Evolutionary conservation across 179 eudicot species (phyloP).

Genomic region (Gypsophila paniculata): DNA sequence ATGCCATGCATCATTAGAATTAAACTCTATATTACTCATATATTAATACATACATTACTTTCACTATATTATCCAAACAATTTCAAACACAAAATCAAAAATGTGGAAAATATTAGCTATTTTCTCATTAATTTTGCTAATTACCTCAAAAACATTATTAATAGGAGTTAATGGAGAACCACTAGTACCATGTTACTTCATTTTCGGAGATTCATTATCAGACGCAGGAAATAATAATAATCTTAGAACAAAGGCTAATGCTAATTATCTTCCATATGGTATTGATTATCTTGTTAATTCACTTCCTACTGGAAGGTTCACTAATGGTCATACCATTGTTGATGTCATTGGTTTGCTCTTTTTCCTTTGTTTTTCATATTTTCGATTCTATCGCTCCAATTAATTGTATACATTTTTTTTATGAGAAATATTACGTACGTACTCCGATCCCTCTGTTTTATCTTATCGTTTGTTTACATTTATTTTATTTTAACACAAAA

Average conservation of each 20-base stretch:
- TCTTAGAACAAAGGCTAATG: constrained; percentile 37
- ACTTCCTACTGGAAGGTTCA: constrained; percentile 49
- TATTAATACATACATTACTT: background rate
- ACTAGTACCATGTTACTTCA: constrained; percentile 55
- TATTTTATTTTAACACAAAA: too few relatives aligned
- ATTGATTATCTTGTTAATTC: constrained; percentile 38
- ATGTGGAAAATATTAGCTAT: constrained; percentile 9
- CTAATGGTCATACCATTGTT: constrained; percentile 44
- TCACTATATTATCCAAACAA: too few relatives aligned
- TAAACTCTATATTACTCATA: background rate
- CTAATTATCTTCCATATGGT: constrained; percentile 52
- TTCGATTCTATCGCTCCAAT: too few relatives aligned
- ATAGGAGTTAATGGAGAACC: constrained; percentile 16
- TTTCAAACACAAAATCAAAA: background rate
- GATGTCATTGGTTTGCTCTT: constrained; percentile 39
- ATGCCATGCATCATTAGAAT: too few relatives aligned
- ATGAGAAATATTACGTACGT: too few relatives aligned
- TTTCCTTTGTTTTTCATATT: too few relatives aligned
- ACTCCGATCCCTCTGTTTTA: too few relatives aligned
- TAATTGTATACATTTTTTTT: too few relatives aligned
- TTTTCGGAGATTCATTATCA: constrained; percentile 58
- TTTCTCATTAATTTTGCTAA: background rate
- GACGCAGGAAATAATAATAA: constrained; percentile 57
- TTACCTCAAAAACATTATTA: background rate
- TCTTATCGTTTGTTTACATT: too few relatives aligned